phyloP scores from a whole-genome alignment of 768 basidiomycete genomes.

The Kwoniella bestiolae region DNA sequence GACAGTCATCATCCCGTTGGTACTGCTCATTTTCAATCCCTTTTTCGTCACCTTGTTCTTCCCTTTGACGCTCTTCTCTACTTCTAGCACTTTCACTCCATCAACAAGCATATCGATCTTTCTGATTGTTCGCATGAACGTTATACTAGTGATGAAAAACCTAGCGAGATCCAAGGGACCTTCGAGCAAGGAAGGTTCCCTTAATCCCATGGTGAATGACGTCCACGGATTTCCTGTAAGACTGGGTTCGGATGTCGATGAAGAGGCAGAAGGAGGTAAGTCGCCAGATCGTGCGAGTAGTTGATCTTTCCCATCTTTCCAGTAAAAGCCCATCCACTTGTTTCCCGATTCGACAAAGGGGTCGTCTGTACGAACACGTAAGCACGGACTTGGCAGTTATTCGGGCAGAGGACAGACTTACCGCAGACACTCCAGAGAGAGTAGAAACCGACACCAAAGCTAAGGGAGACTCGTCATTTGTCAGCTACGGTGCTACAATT shows the following conservation, averaged over 20 bases:
- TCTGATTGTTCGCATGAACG: slow-evolving; percentile 82
- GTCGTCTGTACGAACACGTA: slow-evolving; percentile 34
- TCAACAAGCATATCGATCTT: slow-evolving; percentile 83
- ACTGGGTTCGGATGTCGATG: slow-evolving; percentile 56
- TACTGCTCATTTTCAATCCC: slow-evolving; percentile 65
- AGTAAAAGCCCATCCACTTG: slow-evolving; percentile 94
- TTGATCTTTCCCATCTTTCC: slow-evolving; percentile 91
- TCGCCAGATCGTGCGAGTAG: slow-evolving; percentile 80
- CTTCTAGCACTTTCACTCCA: slow-evolving; percentile 61
- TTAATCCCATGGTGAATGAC: slow-evolving; percentile 82
- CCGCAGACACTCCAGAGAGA: slow-evolving; percentile 50
- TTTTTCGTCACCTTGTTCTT: slow-evolving; percentile 37
- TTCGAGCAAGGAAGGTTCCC: slow-evolving; percentile 75
- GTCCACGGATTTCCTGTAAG: slow-evolving; percentile 68
- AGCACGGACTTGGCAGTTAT: neutral
- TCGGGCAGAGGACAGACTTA: slow-evolving; percentile 9
- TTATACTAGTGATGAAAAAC: slow-evolving; percentile 87
- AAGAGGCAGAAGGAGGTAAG: slow-evolving; percentile 55
- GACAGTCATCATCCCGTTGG: slow-evolving; percentile 70
- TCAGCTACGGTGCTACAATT: neutral
- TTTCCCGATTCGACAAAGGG: slow-evolving; percentile 63
- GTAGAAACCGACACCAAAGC: slow-evolving; percentile 54
- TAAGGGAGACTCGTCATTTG: slow-evolving; percentile 63
- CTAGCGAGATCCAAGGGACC: slow-evolving; percentile 81
- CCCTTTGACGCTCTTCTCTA: slow-evolving; percentile 50